phyloP scores from a whole-genome alignment of 1,284 basidiomycete genomes.

The Polyporus tsugae region DNA sequence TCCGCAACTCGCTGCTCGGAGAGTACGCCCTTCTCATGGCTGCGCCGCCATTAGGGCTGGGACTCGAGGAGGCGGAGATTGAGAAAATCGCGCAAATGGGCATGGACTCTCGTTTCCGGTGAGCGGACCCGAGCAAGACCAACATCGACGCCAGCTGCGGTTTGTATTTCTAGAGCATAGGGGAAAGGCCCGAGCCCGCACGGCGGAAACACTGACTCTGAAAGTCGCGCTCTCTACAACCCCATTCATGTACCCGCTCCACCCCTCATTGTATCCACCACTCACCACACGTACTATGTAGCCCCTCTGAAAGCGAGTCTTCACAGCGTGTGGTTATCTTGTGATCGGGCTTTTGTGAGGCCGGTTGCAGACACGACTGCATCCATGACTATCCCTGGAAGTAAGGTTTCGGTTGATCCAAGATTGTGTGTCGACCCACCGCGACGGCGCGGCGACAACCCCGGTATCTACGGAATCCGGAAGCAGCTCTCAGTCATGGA shows the following conservation, averaged over 20 bases:
- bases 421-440: conserved; percentile 5
- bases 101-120: conserved; percentile 51
- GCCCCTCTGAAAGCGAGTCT: background rate
- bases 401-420: background rate
- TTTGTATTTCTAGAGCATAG: conserved; percentile 2
- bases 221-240: background rate
- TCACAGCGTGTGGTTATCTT: conserved; percentile 5
- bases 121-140: conserved; percentile 7
- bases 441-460: background rate
- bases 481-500: background rate
- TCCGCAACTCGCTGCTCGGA: conserved; percentile 72
- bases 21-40: conserved; percentile 85
- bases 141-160: background rate
- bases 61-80: conserved; percentile 67
- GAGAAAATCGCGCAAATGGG: conserved; percentile 66
- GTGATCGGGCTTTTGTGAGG: background rate
- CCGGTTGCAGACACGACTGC: background rate
- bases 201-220: background rate
- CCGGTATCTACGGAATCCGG: conserved; percentile 3
- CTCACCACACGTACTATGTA: background rate
- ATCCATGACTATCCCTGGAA: conserved; percentile 4
- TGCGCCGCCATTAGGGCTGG: conserved; percentile 70
- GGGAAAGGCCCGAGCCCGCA: background rate
- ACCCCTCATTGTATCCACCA: conserved; percentile 2
- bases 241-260: background rate